Base-by-base conservation (phyloP, 1,284 basidiomycete species). In the Xerocomus amazonicus region DNA sequence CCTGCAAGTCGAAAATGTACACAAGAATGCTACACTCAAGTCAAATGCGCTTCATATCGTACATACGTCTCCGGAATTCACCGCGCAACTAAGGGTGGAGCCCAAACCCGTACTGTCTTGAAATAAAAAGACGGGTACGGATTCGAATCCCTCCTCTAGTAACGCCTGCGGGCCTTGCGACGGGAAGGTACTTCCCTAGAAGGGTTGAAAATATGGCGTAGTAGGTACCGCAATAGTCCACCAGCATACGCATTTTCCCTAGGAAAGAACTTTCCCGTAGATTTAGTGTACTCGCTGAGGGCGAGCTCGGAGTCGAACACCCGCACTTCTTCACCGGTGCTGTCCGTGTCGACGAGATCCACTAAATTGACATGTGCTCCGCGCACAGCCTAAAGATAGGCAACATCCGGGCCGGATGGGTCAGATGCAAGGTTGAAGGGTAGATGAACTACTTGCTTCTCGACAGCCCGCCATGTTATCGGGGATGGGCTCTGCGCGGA, bases 191-290 rank as follows among this genome's bases (percentile, higher is more conserved):
- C 12, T 13, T 23, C 17, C 1, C 28, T 27, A 27, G 17, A 26
- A 6, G 57, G 57, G 3, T 37, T 0, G 36, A 62, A 12, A 34
- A 59, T 60, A 32, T 56, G 47, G 3, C 58, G 58, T 9, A 59
- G 34, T 23, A 59, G 58, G 36, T 56, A 50, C 1, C 49, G 47
- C n/a, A 59, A 34, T 9, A 59, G 12, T 0, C 60, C 58, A 9
- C 58, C 58, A 29, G 58, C 60, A 12, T 58, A 56, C 4, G 56
- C 58, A 19, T 50, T 60, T 4, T 59, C 49, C 6, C 34, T 60
- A 0, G 58, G 58, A 1, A 59, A 59, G 5, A 32, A 60, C 31
- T 62, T 59, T 6, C 58, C 58, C 0, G 42, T 36, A 0, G 2
- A 2, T 0, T 28, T 19, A 0, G 58, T 59, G 19, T 59, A 59